Base-by-base conservation (phyloP, 2,329 filamentous ascomycete species). In the Cercospora canescens region DNA sequence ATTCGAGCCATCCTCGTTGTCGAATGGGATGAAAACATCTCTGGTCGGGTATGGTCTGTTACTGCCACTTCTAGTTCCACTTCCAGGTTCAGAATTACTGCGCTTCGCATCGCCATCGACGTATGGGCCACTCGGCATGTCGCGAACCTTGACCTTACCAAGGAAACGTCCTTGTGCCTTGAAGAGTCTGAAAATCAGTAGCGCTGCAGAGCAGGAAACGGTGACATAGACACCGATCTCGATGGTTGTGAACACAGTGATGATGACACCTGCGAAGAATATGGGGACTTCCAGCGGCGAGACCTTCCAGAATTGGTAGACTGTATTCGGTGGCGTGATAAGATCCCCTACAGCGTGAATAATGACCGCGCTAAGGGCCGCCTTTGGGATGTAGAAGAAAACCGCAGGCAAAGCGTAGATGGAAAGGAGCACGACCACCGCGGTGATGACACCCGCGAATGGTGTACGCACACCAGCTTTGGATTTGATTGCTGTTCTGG, bases 261-360 rank as follows among this genome's bases (percentile, higher is more conserved):
- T 91, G 34, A 97, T 80, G 0, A 99, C 94, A 79, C 95, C 95
- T 12, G 92, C 87, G 73, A 98, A 94, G 84, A 97, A 99, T 76
- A 98, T 93, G 57, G 95, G 73, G 0, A 96, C 91, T 76, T 99
- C 95, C 1, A 97, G 76, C 0, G 95, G 95, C 0, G 93, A 95
- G 6, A 97, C 92, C 48, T 89, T 87, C 94, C 94, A 99, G 81
- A 98, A 99, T 74, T 95, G 91, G 79, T 97, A 97, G 12, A 98
- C 86, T 0, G 91, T 94, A 77, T 96, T 93, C 4, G 94, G 94
- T 0, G 93, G 89, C 0, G 94, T 96, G 77, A 98, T 92, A 63
- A 99, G 82, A 76, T 98, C 94, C 65, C 92, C 91, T 2, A 98
- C 94, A 2, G 95, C 95, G 77, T 98, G 94, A 69, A 98, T 97